Base-by-base conservation (phyloP, 306 rosid species). In the Luffa aegyptiaca region DNA sequence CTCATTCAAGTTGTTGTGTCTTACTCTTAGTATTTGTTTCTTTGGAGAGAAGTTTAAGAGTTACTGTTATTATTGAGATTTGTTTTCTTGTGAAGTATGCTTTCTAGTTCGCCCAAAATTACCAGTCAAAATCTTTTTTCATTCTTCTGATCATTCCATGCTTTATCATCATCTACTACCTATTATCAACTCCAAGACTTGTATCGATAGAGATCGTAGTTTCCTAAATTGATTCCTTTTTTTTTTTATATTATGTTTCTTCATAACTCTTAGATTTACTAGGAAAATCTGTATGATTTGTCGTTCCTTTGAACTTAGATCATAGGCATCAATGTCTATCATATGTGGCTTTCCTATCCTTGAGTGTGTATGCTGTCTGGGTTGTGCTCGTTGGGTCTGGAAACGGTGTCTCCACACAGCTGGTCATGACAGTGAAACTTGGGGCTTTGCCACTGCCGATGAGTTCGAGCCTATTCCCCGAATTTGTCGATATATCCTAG, bases 341-440 rank as follows among this genome's bases (percentile, higher is more conserved):
- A 1, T 90, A 62, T 94, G 97, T 63, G 90, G 96, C 63, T 7
- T 88, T 31, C 98, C 98, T 46, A 87, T 94, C 75, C 85, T 94
- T n/a, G 98, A 94, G 89, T 94, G 97, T 83, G 98, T 92, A 53
- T 94, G 90, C 53, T 94, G 98, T 81, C 85, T 94, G 75, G 98
- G 88, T 18, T 94, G 98, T 77, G 86, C 94, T 52, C 97, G 98
- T 26, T 94, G 98, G 98, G 96, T 88, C 51, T 94, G 96, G 92
- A 94, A 92, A 87, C 84, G 97, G 51, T 94, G 98, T 80, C 96
- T 94, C 86, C 96, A 90, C 84, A 81, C 96, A 42, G 97, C 98
- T 70, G 98, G 97, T 57, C 97, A 94, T 85, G 98, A 92, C 84
- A 94, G 98, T 85, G 98, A 92, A 84, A 89, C 86, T 75, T 94